Evolutionary conservation across 257 asterid species (phyloP).

Genomic region (Solanum tarapatanum): DNA sequence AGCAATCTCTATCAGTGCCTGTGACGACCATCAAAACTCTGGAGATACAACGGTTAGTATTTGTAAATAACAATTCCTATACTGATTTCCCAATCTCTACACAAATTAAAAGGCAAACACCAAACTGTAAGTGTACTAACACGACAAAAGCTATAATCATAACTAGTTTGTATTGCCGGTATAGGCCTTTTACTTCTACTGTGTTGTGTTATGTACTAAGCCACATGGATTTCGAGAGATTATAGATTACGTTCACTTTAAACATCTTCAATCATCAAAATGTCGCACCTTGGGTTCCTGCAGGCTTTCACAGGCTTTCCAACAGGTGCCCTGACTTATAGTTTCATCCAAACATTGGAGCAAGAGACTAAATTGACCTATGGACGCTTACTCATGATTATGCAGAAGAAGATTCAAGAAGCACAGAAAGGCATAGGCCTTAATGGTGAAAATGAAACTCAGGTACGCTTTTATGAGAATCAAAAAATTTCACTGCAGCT

Average conservation of each 20-base stretch:
- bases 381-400: slow-evolving; percentile 32
- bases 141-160: not conserved
- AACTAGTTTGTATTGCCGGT: not conserved
- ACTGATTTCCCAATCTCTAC: not conserved
- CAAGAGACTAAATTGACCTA: slow-evolving; percentile 45
- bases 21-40: slow-evolving; percentile 76
- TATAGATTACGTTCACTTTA: not conserved
- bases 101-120: not conserved
- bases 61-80: not conserved
- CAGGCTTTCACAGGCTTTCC: slow-evolving; percentile 64
- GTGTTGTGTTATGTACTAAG: not conserved
- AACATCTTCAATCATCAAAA: not conserved
- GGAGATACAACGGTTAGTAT: slow-evolving; percentile 63
- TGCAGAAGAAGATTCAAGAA: slow-evolving; percentile 34
- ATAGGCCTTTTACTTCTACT: not conserved
- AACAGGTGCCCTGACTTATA: slow-evolving; percentile 60
- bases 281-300: not conserved
- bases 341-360: slow-evolving; percentile 47
- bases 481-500: not conserved
- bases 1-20: slow-evolving; percentile 74
- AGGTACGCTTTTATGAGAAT: not conserved
- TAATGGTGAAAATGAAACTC: slow-evolving; percentile 12
- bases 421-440: slow-evolving; percentile 28
- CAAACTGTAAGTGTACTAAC: not conserved
- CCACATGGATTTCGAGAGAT: not conserved